Evolutionary conservation across 495 filamentous ascomycete species (phyloP).

Genomic region (Penicillium cosmopolitanum): DNA sequence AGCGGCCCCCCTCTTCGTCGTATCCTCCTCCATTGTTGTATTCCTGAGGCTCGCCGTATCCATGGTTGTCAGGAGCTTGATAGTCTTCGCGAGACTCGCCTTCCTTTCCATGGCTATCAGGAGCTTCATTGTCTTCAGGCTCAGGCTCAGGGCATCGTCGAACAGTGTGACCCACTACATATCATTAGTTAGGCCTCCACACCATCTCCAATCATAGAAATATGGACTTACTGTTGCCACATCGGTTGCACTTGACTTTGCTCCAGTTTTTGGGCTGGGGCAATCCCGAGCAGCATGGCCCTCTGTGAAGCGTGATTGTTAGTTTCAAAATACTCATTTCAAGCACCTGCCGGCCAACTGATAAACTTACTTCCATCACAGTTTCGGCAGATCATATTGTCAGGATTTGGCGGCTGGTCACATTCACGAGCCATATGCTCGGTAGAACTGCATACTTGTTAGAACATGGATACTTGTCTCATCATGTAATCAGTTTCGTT

Average conservation of each 20-base stretch:
- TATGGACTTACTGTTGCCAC: slow-evolving; percentile 62
- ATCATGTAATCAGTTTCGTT: background rate
- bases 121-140: slow-evolving; percentile 27
- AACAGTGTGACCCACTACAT: slow-evolving; percentile 67
- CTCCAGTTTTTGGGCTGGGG: slow-evolving; percentile 74
- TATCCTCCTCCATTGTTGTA: background rate
- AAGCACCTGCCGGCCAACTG: background rate
- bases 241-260: slow-evolving; percentile 76
- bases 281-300: slow-evolving; percentile 79
- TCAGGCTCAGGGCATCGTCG: slow-evolving; percentile 62
- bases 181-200: slow-evolving; percentile 16
- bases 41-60: background rate
- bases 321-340: background rate
- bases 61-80: background rate
- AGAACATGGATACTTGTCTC: slow-evolving; percentile 5
- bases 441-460: slow-evolving; percentile 40
- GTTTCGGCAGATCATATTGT: slow-evolving; percentile 65
- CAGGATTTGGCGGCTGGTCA: slow-evolving; percentile 52
- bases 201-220: background rate
- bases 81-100: background rate
- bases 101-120: background rate
- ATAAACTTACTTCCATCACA: slow-evolving; percentile 58
- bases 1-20: background rate
- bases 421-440: slow-evolving; percentile 62
- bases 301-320: slow-evolving; percentile 25